Conservation (phyloP, 2,329 filamentous ascomycete species). For the Ophiostoma pallidulum region DNA sequence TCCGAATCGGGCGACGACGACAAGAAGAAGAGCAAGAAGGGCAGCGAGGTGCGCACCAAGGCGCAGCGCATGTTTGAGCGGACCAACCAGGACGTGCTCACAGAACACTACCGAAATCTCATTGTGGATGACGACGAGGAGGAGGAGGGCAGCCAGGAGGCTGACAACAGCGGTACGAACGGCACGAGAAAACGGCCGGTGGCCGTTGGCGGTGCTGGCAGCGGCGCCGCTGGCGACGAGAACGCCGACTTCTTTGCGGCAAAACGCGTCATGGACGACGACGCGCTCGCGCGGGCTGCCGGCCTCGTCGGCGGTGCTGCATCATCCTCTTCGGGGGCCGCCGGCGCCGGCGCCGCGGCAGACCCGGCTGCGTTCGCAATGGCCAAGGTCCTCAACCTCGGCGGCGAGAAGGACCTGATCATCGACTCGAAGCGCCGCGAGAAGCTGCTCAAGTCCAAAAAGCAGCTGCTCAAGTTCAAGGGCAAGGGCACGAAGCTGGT, state of each 20-base stretch:
- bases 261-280: conserved; percentile 73
- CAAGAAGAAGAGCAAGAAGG: conserved; percentile 45
- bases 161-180: background rate
- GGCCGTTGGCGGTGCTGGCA: background rate
- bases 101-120: conserved; percentile 86
- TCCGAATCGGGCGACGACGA: conserved; percentile 35
- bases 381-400: conserved; percentile 55
- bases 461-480: conserved; percentile 85
- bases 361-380: conserved; percentile 29
- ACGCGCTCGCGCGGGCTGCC: conserved; percentile 47
- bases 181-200: too few relatives aligned
- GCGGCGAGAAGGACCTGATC: conserved; percentile 58
- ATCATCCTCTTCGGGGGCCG: too few relatives aligned
- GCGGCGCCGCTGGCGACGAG: background rate
- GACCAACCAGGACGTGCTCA: conserved; percentile 88
- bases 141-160: conserved; percentile 43
- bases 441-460: conserved; percentile 91
- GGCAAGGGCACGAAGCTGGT: conserved; percentile 76
- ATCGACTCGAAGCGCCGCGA: conserved; percentile 93
- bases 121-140: conserved; percentile 52
- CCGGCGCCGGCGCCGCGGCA: conserved; percentile 19
- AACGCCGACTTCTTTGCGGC: conserved; percentile 72
- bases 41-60: conserved; percentile 75
- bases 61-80: conserved; percentile 98
- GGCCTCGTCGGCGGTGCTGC: conserved; percentile 31